Percentiles rank a stretch among this genome's conserved stretches.
Conservation (phyloP, 164 flowering plant species). For the Aristolochia contorta region DNA sequence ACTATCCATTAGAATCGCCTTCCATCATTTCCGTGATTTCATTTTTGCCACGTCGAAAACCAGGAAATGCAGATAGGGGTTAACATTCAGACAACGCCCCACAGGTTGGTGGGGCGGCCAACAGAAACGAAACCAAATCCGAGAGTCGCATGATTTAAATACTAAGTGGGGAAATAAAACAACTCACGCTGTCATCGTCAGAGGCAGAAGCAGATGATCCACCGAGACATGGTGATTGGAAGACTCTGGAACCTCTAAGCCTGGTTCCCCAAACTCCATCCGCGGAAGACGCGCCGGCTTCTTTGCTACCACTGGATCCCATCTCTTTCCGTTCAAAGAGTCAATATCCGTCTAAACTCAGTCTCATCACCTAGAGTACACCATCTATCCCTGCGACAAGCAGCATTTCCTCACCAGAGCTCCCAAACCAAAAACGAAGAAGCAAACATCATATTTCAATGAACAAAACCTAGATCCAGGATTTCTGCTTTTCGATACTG, state of each 20-base stretch:
- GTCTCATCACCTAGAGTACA: background rate
- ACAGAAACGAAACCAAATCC: too few species aligned
- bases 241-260: slow-evolving; percentile 25
- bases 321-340: background rate
- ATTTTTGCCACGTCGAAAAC: too few species aligned
- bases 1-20: too few species aligned
- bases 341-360: background rate
- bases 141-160: too few species aligned
- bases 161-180: background rate
- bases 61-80: too few species aligned
- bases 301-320: slow-evolving; percentile 11
- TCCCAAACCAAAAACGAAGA: background rate
- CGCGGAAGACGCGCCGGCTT: slow-evolving; percentile 9
- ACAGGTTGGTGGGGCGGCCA: too few species aligned
- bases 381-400: background rate
- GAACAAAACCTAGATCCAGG: background rate
- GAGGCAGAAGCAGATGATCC: slow-evolving; percentile 32
- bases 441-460: background rate
- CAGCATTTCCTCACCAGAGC: too few species aligned
- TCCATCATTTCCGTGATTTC: too few species aligned
- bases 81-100: too few species aligned
- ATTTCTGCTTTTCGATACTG: background rate
- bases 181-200: slow-evolving; percentile 24
- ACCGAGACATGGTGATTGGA: slow-evolving; percentile 48
- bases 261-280: slow-evolving; percentile 10